Conservation (phyloP, 768 basidiomycete species). For the Lactarius pseudohatsudake region DNA sequence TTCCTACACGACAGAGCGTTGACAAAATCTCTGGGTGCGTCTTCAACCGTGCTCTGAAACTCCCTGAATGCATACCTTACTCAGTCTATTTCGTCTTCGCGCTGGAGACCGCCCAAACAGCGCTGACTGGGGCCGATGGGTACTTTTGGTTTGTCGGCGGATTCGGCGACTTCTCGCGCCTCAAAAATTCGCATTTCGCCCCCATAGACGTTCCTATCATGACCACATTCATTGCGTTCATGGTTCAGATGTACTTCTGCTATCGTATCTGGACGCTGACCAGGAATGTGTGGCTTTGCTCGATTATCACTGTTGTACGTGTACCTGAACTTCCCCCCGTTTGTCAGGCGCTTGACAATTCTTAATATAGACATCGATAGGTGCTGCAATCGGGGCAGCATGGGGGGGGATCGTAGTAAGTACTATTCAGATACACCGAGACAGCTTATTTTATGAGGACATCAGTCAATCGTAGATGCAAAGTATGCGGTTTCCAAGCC, state of each 20-base stretch:
- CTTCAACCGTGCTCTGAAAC: neutral
- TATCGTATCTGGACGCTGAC: constrained; percentile 36
- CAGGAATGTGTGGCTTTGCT: constrained; percentile 13
- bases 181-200: constrained; percentile 31
- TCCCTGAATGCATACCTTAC: neutral
- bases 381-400: neutral
- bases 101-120: constrained; percentile 33
- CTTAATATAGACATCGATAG: neutral
- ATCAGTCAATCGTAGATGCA: constrained; percentile 6
- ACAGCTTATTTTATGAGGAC: neutral
- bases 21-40: constrained; percentile 14
- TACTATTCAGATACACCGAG: neutral
- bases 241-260: constrained; percentile 37
- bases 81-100: constrained; percentile 34
- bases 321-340: neutral
- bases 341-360: neutral
- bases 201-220: constrained; percentile 35
- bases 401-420: constrained; percentile 23
- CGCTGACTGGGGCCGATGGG: constrained; percentile 33
- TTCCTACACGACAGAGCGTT: constrained; percentile 11
- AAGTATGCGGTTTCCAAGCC: constrained; percentile 11
- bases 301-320: constrained; percentile 14
- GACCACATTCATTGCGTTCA: constrained; percentile 32
- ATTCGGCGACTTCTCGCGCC: constrained; percentile 34
- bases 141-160: constrained; percentile 35